Base-by-base conservation (phyloP, 148 eudicot species). In the Chenopodium album region DNA sequence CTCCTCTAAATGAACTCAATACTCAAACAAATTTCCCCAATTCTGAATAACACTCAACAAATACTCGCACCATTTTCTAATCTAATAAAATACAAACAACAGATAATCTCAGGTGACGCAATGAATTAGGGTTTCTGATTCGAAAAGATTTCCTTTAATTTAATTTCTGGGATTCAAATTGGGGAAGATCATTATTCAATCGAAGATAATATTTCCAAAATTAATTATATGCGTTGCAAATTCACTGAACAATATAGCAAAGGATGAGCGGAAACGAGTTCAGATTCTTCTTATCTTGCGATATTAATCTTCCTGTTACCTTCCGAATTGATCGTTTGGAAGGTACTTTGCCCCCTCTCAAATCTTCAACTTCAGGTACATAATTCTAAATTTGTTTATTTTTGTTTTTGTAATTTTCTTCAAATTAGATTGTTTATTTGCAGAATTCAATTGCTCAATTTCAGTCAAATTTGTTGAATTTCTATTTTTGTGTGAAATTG, bases 261-360 rank as follows among this genome's bases (percentile, higher is more conserved):
- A 79, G 7, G 69, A 92, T 95, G 98, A 87, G 91, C 65, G 91
- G 89, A 66, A 85, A 91, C 84, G 98, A 95, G 87, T 95, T 92
- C 72, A 86, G 97, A 69, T 92, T 93, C 89, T 93, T 95, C 87
- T 84, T 95, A 62, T 95, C 98, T 5, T 95, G 98, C 80, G 98
- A 95, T 81, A 93, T 95, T 63, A 95, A 95, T 79, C 91, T 90
- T 59, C 96, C 97, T 1, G 89, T 95, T 50, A 92, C 98, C 77
- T 95, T 92, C 78, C 84, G 89, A 54, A 84, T 95, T 84, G 97
- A 95, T 75, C 86, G 89, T 56, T 86, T 95, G 60, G 97, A 95
- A 78, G 98, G 96, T 20, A 83, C 82, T 79, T 75, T 93, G 62
- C 88, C 88, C 44, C 12, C 85, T 17, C 76, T 80, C 9, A 88